Conservation (phyloP, 202 grass and related monocot genomes). For the Schoenoplectus triqueter region DNA sequence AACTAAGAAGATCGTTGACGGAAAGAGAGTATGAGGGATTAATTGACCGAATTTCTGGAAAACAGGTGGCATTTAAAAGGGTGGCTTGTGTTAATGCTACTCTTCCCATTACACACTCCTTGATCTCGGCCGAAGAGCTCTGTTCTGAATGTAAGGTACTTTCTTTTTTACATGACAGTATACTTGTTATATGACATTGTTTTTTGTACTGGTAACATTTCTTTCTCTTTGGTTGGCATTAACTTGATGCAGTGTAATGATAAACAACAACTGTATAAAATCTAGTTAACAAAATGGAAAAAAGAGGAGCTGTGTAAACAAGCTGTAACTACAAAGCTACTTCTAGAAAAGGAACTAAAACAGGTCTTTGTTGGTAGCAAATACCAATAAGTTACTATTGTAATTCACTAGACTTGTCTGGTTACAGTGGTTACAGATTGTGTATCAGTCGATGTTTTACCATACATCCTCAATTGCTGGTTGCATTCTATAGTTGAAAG, state of each 20-base stretch:
- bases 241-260: not conserved
- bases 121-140: constrained; percentile 50
- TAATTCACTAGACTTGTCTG: not conserved
- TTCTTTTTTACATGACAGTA: constrained; percentile 7
- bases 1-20: constrained; percentile 57
- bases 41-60: constrained; percentile 76
- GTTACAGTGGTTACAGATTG: not conserved
- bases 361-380: not conserved
- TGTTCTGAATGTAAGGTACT: constrained; percentile 77
- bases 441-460: not conserved
- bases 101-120: constrained; percentile 44
- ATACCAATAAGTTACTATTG: not conserved
- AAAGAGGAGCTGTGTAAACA: not conserved
- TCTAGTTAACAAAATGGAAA: constrained; percentile 16
- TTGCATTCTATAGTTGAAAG: not conserved
- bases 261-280: not conserved
- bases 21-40: constrained; percentile 80
- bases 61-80: constrained; percentile 80
- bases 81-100: constrained; percentile 87
- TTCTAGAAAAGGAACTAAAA: not conserved
- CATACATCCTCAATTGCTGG: not conserved
- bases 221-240: not conserved
- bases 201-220: not conserved
- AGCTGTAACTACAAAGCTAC: too few relatives aligned
- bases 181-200: not conserved